phyloP scores from a whole-genome alignment of 192 early-diverging fungal species.

The Pilobolus umbonatus region DNA sequence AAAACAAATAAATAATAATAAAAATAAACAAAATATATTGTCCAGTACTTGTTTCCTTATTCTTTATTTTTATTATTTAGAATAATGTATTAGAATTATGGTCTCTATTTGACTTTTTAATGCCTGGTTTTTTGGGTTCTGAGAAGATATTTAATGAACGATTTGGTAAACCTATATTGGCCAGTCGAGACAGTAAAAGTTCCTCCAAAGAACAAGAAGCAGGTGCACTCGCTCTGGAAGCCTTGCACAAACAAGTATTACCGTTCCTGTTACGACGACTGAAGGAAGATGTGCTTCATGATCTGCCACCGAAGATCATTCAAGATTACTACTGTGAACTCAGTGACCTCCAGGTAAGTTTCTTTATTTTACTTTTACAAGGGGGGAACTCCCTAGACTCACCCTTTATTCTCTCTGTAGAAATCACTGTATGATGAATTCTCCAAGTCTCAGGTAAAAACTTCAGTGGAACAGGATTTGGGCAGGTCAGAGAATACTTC shows the following conservation, averaged over 20 bases:
- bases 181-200: conserved; percentile 85
- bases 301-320: conserved; percentile 98
- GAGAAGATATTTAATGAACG: conserved; percentile 93
- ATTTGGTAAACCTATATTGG: conserved; percentile 89
- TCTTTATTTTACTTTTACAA: neutral
- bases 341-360: conserved; percentile 71
- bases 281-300: conserved; percentile 96
- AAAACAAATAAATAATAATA: neutral
- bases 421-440: conserved; percentile 93
- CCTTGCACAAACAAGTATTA: conserved; percentile 92
- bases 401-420: conserved; percentile 18
- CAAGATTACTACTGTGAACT: conserved; percentile 99
- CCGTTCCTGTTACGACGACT: conserved; percentile 93
- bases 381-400: neutral
- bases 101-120: conserved; percentile 97
- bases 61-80: conserved; percentile 28
- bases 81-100: conserved; percentile 97
- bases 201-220: conserved; percentile 62
- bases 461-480: conserved; percentile 43
- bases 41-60: neutral
- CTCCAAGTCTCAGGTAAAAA: conserved; percentile 62
- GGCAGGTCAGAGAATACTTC: conserved; percentile 27
- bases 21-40: neutral
- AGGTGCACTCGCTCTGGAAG: conserved; percentile 84
- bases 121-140: conserved; percentile 97